phyloP scores from a whole-genome alignment of 441 rosid genomes.

The Heliophila coronopifolia region DNA sequence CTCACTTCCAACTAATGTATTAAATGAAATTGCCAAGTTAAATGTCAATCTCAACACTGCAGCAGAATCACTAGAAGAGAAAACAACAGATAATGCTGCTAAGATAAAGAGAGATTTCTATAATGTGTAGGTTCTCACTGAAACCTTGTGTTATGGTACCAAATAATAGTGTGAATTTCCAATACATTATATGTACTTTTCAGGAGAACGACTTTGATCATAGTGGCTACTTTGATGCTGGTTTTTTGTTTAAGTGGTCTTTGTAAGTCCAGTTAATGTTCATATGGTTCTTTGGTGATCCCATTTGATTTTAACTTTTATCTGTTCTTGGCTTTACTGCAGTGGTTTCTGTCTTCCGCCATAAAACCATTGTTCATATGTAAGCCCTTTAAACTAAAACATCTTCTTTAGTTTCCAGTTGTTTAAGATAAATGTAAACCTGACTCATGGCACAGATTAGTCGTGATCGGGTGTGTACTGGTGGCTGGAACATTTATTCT shows the following conservation, averaged over 20 bases:
- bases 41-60: constrained; percentile 61
- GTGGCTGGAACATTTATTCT: constrained; percentile 83
- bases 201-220: constrained; percentile 71
- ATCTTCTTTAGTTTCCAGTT: not conserved
- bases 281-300: constrained; percentile 1
- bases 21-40: constrained; percentile 70
- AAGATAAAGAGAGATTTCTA: constrained; percentile 61
- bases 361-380: constrained; percentile 68
- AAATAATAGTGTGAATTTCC: not conserved
- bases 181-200: constrained; percentile 15
- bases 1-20: constrained; percentile 58
- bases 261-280: constrained; percentile 40
- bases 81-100: constrained; percentile 60
- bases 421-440: not conserved
- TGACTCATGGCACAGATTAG: constrained; percentile 46
- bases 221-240: constrained; percentile 82
- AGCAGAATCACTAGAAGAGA: constrained; percentile 58
- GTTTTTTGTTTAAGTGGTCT: constrained; percentile 71
- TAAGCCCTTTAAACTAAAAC: constrained; percentile 31
- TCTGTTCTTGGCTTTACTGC: constrained; percentile 27
- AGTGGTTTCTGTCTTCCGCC: constrained; percentile 67
- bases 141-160: constrained; percentile 5
- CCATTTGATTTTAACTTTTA: constrained; percentile 4
- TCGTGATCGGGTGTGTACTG: constrained; percentile 82
- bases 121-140: constrained; percentile 51